phyloP scores from a whole-genome alignment of 495 filamentous ascomycete genomes.

The Lophium mytilinum region DNA sequence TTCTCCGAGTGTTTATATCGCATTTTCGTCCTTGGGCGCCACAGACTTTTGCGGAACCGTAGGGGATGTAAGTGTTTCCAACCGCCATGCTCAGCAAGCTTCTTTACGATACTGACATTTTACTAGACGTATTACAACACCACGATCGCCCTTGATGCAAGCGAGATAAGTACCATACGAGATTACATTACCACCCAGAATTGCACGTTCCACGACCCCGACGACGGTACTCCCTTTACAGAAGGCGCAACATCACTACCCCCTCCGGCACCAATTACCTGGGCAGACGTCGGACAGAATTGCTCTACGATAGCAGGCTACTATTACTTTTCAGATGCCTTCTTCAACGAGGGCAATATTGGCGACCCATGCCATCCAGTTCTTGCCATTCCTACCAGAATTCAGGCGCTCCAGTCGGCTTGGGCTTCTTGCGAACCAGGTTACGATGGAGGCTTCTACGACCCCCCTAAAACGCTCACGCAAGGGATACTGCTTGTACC shows the following conservation, averaged over 20 bases:
- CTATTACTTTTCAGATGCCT: constrained; percentile 2
- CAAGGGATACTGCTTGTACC: constrained; percentile 10
- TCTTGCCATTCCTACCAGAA: constrained; percentile 4
- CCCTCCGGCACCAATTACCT: neutral
- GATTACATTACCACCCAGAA: neutral
- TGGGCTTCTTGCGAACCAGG: neutral
- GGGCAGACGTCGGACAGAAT: constrained; percentile 10
- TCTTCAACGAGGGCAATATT: neutral
- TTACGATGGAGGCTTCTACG: constrained; percentile 15
- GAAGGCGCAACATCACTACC: neutral
- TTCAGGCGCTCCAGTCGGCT: constrained; percentile 5
- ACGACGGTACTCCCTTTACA: neutral
- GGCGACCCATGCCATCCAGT: constrained; percentile 15
- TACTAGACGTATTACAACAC: constrained; percentile 4
- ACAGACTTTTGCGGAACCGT: constrained; percentile 3
- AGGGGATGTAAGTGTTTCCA: neutral
- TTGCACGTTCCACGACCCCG: neutral
- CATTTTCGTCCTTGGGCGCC: constrained; percentile 9
- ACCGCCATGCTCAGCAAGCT: neutral
- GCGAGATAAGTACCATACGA: constrained; percentile 4
- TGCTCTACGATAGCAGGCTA: constrained; percentile 13
- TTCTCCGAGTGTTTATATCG: constrained; percentile 16
- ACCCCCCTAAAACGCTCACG: constrained; percentile 12
- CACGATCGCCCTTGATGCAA: constrained; percentile 8
- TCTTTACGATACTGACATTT: neutral